Base-by-base conservation (phyloP, 192 early-diverging fungal genomes). In the Fimicolochytrium jonesii region DNA sequence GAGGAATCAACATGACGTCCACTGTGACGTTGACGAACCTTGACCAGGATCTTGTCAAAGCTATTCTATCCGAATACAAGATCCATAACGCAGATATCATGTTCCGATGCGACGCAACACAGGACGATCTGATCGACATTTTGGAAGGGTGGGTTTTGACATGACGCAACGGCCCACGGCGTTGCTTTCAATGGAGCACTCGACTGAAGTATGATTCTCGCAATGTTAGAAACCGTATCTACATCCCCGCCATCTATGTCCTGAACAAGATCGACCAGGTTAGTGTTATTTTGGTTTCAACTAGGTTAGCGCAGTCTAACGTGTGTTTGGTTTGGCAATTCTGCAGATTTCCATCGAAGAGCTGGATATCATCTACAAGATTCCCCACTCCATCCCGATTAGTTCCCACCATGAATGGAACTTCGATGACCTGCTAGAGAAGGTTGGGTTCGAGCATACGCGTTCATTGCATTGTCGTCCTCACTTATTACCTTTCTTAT, bases 241-340 rank as follows among this genome's bases (percentile, higher is more conserved):
- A 98, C 77, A 90, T 98, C 44, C 96, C 96, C 10, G 84, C 83
- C 54, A 76, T 97, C 35, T 99, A 99, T 60, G 94, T 99, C 18
- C 77, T 99, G 47, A 99, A 99, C 89, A 99, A 99, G 80, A 97
- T 99, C 68, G 91, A 93, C 75, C 91, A 93, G 74, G 42, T 49
- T 13, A 23, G 13, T 20, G 20, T 13, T 13, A 23, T 7, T 23
- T 10, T 49, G 13, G 9, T 13, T 10, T 10, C 7, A 13, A 7
- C n/a, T 23, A 10, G 9, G n/a, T 13, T 7, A 18, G 13, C 9
- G 47, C 10, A 7, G 25, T 49, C 7, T 23, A 49, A 20, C 47
- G 13, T 10, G 25, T 49, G 47, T 10, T 23, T 49, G 13, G 15
- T n/a, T n/a, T n/a, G n/a, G n/a, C n/a, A n/a, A n/a, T 46, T 43